Conservation (phyloP, 768 basidiomycete genomes). For the Gelatoporia subvermispora region DNA sequence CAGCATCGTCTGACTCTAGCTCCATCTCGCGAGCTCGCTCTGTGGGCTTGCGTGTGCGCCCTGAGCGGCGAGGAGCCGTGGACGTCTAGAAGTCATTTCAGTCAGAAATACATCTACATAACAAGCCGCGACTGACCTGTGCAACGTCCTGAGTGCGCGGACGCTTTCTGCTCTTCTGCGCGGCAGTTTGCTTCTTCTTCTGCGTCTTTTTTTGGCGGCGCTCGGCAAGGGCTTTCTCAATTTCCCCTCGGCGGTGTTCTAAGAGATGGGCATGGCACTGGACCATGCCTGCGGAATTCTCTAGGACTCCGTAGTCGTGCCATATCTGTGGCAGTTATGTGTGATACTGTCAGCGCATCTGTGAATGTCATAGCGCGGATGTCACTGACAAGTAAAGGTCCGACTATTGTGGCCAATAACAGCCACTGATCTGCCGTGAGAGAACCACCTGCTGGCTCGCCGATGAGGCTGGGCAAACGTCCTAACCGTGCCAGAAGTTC, state of each 20-base stretch:
- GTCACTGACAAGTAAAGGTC: conserved; percentile 24
- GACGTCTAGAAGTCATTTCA: no score
- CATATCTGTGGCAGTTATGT: conserved; percentile 27
- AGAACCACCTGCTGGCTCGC: conserved; percentile 9
- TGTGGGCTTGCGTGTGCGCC: no score
- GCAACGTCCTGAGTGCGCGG: no score
- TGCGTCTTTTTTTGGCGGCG: background rate
- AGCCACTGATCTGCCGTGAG: conserved; percentile 20
- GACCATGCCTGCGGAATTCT: conserved; percentile 3
- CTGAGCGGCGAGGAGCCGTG: no score
- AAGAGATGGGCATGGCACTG: background rate
- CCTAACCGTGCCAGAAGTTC: conserved; percentile 22
- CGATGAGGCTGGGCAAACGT: conserved; percentile 2
- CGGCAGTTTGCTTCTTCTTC: background rate
- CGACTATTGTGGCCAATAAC: conserved; percentile 22
- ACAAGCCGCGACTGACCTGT: no score
- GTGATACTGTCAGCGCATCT: no score
- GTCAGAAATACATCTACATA: no score
- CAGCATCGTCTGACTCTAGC: no score
- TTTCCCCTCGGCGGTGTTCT: background rate
- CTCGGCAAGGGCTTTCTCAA: background rate
- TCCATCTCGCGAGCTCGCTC: no score
- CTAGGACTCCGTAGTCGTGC: conserved; percentile 3
- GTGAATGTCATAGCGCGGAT: no score
- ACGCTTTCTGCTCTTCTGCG: no score